These are phyloP conservation scores for Bacterosira constricta DNA, from an alignment of 108 stramenopile species.

Conservation along the genomic window DNA sequence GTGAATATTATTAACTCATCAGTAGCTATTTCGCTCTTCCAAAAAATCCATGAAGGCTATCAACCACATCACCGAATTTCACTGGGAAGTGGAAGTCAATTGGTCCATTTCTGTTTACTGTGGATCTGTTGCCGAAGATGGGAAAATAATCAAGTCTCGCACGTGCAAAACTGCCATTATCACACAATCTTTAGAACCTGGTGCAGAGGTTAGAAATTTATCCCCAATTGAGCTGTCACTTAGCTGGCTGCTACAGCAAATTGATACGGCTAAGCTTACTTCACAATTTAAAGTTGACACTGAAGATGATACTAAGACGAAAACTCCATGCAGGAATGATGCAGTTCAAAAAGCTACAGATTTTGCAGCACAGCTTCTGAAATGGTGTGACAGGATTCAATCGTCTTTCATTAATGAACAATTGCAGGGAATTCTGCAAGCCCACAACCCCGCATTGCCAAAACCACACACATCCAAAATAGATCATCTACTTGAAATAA, in stretches of 20 bases:
- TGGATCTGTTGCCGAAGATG: conserved; percentile 51
- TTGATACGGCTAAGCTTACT: conserved; percentile 37
- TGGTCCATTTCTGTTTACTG: conserved; percentile 49
- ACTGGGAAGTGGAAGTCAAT: conserved; percentile 52
- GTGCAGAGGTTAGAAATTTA: conserved; percentile 8
- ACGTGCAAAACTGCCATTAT: conserved; percentile 41
- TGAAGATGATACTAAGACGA: conserved; percentile 53
- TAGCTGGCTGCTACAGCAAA: conserved; percentile 70
- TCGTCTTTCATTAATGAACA: background rate
- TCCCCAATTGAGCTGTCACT: conserved; percentile 58
- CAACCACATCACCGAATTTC: conserved; percentile 55
- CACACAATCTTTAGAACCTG: conserved; percentile 30
- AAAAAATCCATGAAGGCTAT: conserved; percentile 17
- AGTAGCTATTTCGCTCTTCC: background rate
- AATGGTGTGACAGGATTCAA: conserved; percentile 38
- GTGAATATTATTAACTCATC: background rate
- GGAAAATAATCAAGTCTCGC: conserved; percentile 48
- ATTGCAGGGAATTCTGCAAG: background rate
- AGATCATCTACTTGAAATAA: background rate
- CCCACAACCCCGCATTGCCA: conserved; percentile 41
- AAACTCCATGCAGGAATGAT: conserved; percentile 71
- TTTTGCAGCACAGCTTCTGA: conserved; percentile 34
- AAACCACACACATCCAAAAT: background rate
- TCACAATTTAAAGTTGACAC: conserved; percentile 54
- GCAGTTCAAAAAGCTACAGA: conserved; percentile 52